phyloP scores from a whole-genome alignment of 1,284 basidiomycete genomes.

The Boletus nobilissimus region DNA sequence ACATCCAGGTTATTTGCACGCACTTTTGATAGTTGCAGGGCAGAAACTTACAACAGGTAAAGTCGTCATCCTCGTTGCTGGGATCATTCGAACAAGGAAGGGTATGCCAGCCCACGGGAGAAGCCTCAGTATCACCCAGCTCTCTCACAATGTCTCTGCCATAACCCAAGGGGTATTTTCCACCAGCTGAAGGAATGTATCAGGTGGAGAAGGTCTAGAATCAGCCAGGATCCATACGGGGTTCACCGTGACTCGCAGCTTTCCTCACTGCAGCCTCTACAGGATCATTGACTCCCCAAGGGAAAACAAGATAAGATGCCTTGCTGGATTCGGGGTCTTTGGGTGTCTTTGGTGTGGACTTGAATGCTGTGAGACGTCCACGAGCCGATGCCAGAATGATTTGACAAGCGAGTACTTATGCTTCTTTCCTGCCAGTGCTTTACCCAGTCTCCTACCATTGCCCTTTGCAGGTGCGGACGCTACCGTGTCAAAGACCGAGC shows the following conservation, averaged over 20 bases:
- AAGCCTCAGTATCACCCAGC: conserved; percentile 62
- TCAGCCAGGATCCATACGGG: conserved; percentile 23
- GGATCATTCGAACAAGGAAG: conserved; percentile 72
- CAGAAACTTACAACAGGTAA: conserved; percentile 30
- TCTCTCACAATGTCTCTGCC: conserved; percentile 39
- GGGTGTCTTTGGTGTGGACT: conserved; percentile 45
- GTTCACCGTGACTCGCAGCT: conserved; percentile 31
- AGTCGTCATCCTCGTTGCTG: background rate
- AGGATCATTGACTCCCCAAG: conserved; percentile 83
- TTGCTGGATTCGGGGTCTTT: conserved; percentile 39
- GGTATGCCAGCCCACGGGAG: conserved; percentile 90
- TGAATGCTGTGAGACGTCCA: conserved; percentile 10
- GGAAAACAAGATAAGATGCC: conserved; percentile 77
- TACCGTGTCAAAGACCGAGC: conserved; percentile 34
- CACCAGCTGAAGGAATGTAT: conserved; percentile 15
- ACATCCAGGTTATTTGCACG: background rate
- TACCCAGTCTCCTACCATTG: conserved; percentile 31
- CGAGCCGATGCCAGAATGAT: background rate
- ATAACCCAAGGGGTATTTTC: conserved; percentile 32
- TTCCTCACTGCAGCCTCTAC: conserved; percentile 66
- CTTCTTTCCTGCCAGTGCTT: conserved; percentile 28
- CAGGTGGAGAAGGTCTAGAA: background rate
- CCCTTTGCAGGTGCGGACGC: conserved; percentile 16
- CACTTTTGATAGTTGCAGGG: too few species aligned
- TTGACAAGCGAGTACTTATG: conserved; percentile 9